phyloP scores from a whole-genome alignment of 163 green algal genomes.

The Chlamydomonas reinhardtii region DNA sequence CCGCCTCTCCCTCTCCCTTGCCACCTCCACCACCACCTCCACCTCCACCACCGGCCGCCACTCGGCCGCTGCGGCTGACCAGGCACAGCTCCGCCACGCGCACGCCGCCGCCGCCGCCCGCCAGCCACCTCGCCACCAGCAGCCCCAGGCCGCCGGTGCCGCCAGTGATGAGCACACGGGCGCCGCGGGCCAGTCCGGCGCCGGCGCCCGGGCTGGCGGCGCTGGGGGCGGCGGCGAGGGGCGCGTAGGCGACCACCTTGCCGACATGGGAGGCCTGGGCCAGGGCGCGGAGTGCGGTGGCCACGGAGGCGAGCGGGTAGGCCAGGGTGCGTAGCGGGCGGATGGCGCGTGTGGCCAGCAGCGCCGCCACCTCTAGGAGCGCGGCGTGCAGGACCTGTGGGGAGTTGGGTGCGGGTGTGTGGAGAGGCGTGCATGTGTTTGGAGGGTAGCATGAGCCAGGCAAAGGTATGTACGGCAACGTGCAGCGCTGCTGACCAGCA shows the following conservation, averaged over 20 bases:
- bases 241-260: slow-evolving; percentile 68
- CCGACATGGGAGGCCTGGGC: slow-evolving; percentile 74
- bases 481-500: too few relatives aligned
- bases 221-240: neutral
- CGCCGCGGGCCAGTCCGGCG: neutral
- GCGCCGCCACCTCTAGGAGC: slow-evolving; percentile 50
- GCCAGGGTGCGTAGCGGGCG: slow-evolving; percentile 49
- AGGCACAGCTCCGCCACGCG: slow-evolving; percentile 49
- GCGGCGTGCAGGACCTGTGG: slow-evolving; percentile 47
- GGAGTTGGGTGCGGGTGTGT: neutral
- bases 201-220: slow-evolving; percentile 1
- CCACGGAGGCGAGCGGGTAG: slow-evolving; percentile 61
- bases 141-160: slow-evolving; percentile 82
- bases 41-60: neutral
- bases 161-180: slow-evolving; percentile 74
- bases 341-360: slow-evolving; percentile 56
- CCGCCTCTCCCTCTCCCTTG: too few relatives aligned
- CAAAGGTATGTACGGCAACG: too few relatives aligned
- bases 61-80: slow-evolving; percentile 53
- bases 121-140: slow-evolving; percentile 77
- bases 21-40: neutral
- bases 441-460: too few relatives aligned
- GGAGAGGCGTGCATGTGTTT: too few relatives aligned
- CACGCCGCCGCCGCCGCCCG: slow-evolving; percentile 53
- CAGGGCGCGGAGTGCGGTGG: slow-evolving; percentile 73